Conservation (phyloP, 1,139 yeast species). For the Yamadazyma songkhlaensis region DNA sequence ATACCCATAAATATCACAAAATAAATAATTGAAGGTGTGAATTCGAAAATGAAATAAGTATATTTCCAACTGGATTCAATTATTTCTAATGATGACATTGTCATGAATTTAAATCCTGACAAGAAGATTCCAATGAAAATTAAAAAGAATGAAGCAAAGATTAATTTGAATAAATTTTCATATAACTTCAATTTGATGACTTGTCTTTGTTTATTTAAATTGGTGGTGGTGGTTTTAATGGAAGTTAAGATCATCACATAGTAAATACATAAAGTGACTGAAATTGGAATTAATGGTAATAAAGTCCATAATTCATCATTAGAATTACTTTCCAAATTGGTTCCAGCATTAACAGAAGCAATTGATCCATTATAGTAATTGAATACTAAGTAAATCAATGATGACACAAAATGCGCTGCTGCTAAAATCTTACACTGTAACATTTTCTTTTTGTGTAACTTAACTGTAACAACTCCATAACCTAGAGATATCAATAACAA, state of each 20-base stretch:
- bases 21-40: constrained; percentile 93
- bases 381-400: constrained; percentile 65
- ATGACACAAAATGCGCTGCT: constrained; percentile 64
- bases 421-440: constrained; percentile 77
- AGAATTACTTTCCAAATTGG: constrained; percentile 18
- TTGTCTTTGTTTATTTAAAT: constrained; percentile 82
- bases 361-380: constrained; percentile 47
- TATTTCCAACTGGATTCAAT: constrained; percentile 91
- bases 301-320: constrained; percentile 26
- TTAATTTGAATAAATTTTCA: constrained; percentile 69
- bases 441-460: constrained; percentile 76
- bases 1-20: constrained; percentile 79
- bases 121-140: constrained; percentile 59
- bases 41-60: constrained; percentile 83
- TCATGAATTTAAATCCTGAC: constrained; percentile 68
- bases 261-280: constrained; percentile 67
- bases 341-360: constrained; percentile 17
- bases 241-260: constrained; percentile 75
- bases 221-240: constrained; percentile 69
- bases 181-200: constrained; percentile 87
- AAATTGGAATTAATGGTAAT: constrained; percentile 63
- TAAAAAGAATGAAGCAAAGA: constrained; percentile 60
- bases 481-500: constrained; percentile 85
- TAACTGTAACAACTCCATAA: constrained; percentile 89
- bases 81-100: constrained; percentile 72